Base-by-base conservation (phyloP, 1,284 basidiomycete species). In the Leccinum pachyderme region DNA sequence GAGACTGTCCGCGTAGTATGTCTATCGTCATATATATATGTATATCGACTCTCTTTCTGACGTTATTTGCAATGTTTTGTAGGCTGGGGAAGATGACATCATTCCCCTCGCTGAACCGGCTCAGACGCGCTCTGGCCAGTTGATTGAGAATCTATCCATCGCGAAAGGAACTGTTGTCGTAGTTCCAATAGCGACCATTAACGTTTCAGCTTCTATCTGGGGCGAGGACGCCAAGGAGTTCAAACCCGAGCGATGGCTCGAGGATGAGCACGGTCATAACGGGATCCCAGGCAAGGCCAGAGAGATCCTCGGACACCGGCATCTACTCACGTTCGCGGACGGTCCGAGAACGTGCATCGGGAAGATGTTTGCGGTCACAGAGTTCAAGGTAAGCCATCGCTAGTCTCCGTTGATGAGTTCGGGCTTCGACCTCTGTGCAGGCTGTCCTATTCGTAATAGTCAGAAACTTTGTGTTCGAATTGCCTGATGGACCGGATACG, bases 121-220 rank as follows among this genome's bases (percentile, higher is more conserved):
- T 78, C 32, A 64, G 68, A 43, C 71, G 18, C 18, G 18, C 18
- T 18, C 18, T 18, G 18, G 18, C 18, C 18, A 18, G 18, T 18
- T 18, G 18, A 18, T 18, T 18, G 18, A 18, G 18, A 18, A 70
- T 24, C 62, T 84, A 39, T 58, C 70, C 3, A 67, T 84, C 35
- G 60, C 72, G 3, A 75, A 76, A 55, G 81, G 81, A 2, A 75
- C 77, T 0, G 54, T 65, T 7, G 64, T 84, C 15, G 67, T 65
- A 0, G 67, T 75, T 0, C 77, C 82, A 0, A 74, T 81, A 25
- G 59, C 18, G 18, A 18, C 18, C 18, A 18, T 18, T 18, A 64
- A 2, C 67, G 65, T 37, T 73, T 84, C 54, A 83, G 85, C 64
- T 47, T 82, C 74, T 54, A 77, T 82, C 37, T 86, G 82, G 75